Evolutionary conservation across 352 stramenopile species (phyloP), one percentile per base, ranked within the genome.

Genomic region (Paralagenidium karlingii): DNA sequence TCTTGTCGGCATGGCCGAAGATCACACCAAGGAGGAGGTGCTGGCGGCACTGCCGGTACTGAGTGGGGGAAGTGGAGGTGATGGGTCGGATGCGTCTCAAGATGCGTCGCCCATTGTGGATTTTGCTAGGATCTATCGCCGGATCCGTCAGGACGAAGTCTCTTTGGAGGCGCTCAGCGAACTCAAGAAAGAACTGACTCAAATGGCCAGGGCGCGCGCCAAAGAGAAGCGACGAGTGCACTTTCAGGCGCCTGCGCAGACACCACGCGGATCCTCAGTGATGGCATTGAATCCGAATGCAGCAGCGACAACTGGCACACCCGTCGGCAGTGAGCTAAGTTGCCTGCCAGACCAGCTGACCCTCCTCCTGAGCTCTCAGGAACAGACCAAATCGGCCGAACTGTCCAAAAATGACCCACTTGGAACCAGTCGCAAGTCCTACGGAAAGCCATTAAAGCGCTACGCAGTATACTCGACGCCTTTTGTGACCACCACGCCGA

Each of bases 391-490:
- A 15, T 32, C 28, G 47, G 50, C 75, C 16, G 38, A 47, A 3
- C 45, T 68, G 36, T 55, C 58, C n/a, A 48, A 58, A 11, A 55
- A 60, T 26, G 48, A 26, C 27, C 45, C 43, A 6, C 41, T 53
- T 27, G 45, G 52, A 13, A 40, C 49, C 11, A 51, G 34, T 36
- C 24, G 30, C 32, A 33, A 68, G 13, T 46, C 30, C 8, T 55
- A 86, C 40, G 76, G 76, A 11, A 87, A 84, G 47, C 66, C 76
- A 11, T 84, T 84, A 66, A 53, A 64, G 5, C 76, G 76, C 40
- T 89, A 81, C 22, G 15, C 68, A n/a, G 45, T 54, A 28, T 79
- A 65, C 5, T 67, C 66, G 3, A 46, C 69, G 43, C 64, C 76
- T n/a, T 82, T 85, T 44, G 53, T 65, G 31, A 60, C 55, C 5